Conservation (phyloP, 179 eudicot species). For the Corrigiola litoralis region DNA sequence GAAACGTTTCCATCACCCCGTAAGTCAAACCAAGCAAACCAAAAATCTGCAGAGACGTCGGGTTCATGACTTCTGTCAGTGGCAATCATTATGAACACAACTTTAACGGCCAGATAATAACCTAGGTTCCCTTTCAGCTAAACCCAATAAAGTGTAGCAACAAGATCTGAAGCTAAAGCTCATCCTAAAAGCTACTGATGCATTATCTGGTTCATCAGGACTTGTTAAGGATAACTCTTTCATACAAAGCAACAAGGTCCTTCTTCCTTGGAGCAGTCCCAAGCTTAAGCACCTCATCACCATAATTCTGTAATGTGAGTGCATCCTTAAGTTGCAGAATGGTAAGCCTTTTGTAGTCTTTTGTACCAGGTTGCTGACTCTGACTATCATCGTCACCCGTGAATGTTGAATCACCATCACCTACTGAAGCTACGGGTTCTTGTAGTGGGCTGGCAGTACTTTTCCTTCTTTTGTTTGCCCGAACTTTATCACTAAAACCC, state of each 20-base stretch:
- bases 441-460: slow-evolving; percentile 52
- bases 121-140: neutral
- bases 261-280: slow-evolving; percentile 68
- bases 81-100: neutral
- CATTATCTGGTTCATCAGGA: slow-evolving; percentile 21
- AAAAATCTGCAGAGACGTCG: neutral
- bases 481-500: slow-evolving; percentile 32
- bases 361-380: slow-evolving; percentile 51
- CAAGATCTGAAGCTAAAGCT: neutral
- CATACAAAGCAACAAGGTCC: slow-evolving; percentile 79
- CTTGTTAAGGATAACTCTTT: slow-evolving; percentile 60
- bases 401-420: slow-evolving; percentile 66
- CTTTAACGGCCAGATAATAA: neutral
- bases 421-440: slow-evolving; percentile 37
- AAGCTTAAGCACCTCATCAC: slow-evolving; percentile 73
- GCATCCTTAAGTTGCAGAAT: slow-evolving; percentile 69
- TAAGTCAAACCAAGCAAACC: neutral
- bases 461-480: slow-evolving; percentile 62
- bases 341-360: slow-evolving; percentile 71
- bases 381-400: slow-evolving; percentile 45
- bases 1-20: neutral
- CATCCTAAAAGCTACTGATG: neutral
- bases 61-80: neutral
- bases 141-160: neutral
- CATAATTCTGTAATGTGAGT: slow-evolving; percentile 70